Base-by-base conservation (phyloP, 805 yeast genomes). In the Barnettozyma vustinii region DNA sequence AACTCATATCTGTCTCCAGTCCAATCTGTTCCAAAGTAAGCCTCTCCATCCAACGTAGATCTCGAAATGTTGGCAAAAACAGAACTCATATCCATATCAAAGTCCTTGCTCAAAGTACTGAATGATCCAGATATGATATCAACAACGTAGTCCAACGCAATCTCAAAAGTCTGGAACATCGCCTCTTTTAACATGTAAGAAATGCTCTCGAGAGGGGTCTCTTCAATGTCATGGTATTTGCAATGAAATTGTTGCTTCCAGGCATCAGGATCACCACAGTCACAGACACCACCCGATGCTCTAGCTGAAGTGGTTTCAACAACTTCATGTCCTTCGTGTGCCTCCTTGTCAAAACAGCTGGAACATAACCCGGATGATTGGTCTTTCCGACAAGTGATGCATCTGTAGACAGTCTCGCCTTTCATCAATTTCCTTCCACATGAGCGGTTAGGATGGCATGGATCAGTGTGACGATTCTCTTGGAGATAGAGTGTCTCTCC, bases 221-320 rank as follows among this genome's bases (percentile, higher is more conserved):
- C 65, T 13, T 56, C 59, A 7, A 54, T 52, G 12, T 55, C 51
- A 37, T 64, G 66, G 43, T 73, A 61, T 18, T 71, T 70, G 62
- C 96, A 88, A 13, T 68, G 59, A 40, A 80, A 68, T 1, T 72
- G 65, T 15, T 64, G 64, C 5, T 71, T 75, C 90, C 95, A 89
- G 0, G 95, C 95, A 59, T 87, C 96, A 0, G 81, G 79, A 59
- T 89, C 96, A 4, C 96, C 96, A 64, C 96, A 88, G 60, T 88
- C 96, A 36, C 65, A 62, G 4, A 60, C 56, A 12, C 91, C 87
- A 49, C 79, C 79, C 51, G 74, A 84, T 52, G 80, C 85, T 46
- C 87, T 71, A 40, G 78, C 79, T 49, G 84, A 77, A 7, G 86
- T 79, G 37, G 79, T 72, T 16, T 81, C 76, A 48, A 82, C 78